Evolutionary conservation across 106 monocot genomes (phyloP).

Genomic region (Chionographis japonica): DNA sequence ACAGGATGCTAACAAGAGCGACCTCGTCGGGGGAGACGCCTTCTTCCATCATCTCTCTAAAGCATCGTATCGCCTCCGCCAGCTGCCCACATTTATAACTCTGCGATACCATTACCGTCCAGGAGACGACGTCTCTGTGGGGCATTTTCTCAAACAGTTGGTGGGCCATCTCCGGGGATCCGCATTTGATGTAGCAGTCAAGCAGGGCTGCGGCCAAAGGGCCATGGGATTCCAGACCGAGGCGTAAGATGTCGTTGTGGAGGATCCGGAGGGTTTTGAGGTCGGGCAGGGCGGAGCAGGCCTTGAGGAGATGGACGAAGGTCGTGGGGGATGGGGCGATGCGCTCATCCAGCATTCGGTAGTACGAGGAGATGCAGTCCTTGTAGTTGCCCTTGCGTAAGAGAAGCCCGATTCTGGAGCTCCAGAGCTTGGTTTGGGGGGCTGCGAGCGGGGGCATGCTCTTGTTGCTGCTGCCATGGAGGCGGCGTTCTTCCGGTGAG

Average conservation of each 20-base stretch:
- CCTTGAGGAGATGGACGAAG: background rate
- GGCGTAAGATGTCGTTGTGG: slow-evolving; percentile 3
- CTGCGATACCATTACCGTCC: background rate
- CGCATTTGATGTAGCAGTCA: background rate
- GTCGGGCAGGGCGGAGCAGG: background rate
- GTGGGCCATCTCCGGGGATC: background rate
- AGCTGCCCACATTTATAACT: background rate
- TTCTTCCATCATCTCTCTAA: slow-evolving; percentile 2
- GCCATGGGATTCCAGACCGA: background rate
- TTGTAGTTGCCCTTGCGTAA: background rate
- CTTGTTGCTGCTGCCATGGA: too few relatives aligned
- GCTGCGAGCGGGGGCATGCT: too few relatives aligned
- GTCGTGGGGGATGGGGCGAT: background rate
- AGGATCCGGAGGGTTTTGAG: background rate
- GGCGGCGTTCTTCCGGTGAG: too few relatives aligned
- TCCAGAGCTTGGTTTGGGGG: background rate
- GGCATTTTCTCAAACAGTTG: slow-evolving; percentile 1
- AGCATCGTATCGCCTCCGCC: background rate
- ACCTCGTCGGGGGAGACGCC: slow-evolving; percentile 4
- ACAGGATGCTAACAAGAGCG: slow-evolving; percentile 2
- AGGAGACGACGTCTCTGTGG: slow-evolving; percentile 2
- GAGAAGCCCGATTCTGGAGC: background rate
- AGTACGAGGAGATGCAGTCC: slow-evolving; percentile 1
- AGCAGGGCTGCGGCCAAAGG: background rate
- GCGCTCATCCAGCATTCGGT: background rate